Evolutionary conservation across 1,139 yeast species (phyloP).

Genomic region (Torulaspora pretoriensis): DNA sequence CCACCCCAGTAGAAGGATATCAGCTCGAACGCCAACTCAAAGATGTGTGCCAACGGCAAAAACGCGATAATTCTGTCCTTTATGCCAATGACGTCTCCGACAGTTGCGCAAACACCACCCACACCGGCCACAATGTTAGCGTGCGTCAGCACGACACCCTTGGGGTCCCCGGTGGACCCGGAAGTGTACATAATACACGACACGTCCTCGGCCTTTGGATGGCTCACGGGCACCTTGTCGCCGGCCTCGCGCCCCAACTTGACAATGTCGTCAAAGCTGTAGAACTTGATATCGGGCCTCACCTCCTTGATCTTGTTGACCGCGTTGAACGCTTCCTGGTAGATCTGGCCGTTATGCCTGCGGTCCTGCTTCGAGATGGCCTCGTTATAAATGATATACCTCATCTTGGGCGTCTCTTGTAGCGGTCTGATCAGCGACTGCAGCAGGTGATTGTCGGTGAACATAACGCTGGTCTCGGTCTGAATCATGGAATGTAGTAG

Average conservation of each 20-base stretch:
- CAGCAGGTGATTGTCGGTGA: conserved; percentile 76
- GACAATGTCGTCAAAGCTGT: conserved; percentile 62
- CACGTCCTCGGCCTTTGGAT: conserved; percentile 68
- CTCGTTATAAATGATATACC: conserved; percentile 69
- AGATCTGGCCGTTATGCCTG: conserved; percentile 58
- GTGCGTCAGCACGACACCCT: conserved; percentile 88
- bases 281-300: conserved; percentile 73
- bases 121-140: conserved; percentile 75
- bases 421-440: conserved; percentile 66
- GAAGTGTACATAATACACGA: conserved; percentile 98
- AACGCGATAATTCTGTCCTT: conserved; percentile 77
- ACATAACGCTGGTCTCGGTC: conserved; percentile 73
- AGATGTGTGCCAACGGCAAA: conserved; percentile 93
- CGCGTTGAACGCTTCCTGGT: conserved; percentile 53
- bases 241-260: conserved; percentile 54
- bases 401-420: conserved; percentile 56
- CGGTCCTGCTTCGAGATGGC: conserved; percentile 57
- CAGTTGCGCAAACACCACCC: conserved; percentile 72
- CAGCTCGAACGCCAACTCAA: conserved; percentile 86
- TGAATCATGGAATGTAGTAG: conserved; percentile 79
- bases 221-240: conserved; percentile 36
- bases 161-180: conserved; percentile 96
- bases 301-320: conserved; percentile 52
- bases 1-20: conserved; percentile 86
- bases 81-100: conserved; percentile 48